phyloP scores from a whole-genome alignment of 495 filamentous ascomycete species.

The Tuber umbilicatum region DNA sequence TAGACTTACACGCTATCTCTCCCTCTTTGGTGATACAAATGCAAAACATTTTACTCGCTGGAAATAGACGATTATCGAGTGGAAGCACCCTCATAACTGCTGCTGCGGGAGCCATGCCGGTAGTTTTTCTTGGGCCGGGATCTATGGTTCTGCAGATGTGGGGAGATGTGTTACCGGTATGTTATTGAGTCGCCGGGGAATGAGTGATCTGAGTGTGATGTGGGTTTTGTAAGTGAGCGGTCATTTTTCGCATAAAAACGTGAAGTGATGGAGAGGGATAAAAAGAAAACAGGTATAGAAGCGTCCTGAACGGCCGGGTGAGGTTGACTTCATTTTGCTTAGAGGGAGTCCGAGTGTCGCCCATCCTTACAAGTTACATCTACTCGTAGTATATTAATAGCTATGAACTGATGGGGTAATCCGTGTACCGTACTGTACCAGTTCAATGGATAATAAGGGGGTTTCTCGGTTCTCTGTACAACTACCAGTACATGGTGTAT shows the following conservation, averaged over 20 bases:
- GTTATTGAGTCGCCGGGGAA: no score
- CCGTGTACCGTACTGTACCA: neutral
- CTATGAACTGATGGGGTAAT: neutral
- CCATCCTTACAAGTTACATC: neutral
- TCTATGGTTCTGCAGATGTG: neutral
- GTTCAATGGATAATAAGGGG: neutral
- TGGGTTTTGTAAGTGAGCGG: neutral
- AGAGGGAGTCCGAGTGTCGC: neutral
- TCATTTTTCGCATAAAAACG: neutral
- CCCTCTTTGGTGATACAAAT: no score
- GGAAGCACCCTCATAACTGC: neutral
- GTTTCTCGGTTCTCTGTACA: neutral
- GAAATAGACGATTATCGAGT: no score
- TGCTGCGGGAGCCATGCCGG: neutral
- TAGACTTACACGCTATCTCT: neutral
- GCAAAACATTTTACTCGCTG: no score
- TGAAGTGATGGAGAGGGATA: neutral
- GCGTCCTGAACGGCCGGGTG: neutral
- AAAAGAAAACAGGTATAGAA: neutral
- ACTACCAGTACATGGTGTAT: neutral
- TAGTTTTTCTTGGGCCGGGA: neutral
- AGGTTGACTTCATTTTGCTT: neutral
- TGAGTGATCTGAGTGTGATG: neutral
- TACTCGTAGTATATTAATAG: neutral
- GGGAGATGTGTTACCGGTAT: neutral